phyloP scores from a whole-genome alignment of 306 rosid species.

The Mimosa pudica region DNA sequence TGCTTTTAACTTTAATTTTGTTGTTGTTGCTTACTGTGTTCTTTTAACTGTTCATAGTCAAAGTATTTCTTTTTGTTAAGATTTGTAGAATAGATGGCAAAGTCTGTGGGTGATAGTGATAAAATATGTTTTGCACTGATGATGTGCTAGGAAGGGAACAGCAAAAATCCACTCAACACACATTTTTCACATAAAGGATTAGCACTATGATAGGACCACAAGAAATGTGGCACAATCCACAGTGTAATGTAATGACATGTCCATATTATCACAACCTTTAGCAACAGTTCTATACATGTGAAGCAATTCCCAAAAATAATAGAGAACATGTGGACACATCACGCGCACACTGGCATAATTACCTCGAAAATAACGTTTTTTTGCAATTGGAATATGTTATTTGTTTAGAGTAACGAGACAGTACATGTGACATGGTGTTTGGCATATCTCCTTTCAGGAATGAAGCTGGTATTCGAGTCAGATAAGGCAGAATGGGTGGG shows the following conservation, averaged over 20 bases:
- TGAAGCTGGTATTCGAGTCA: constrained; percentile 66
- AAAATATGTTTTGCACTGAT: constrained; percentile 19
- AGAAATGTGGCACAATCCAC: constrained; percentile 18
- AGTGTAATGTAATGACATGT: not conserved
- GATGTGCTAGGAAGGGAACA: constrained; percentile 30
- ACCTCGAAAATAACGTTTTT: not conserved
- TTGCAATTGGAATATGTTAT: not conserved
- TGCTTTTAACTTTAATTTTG: not conserved
- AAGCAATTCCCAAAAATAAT: not conserved
- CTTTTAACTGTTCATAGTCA: not conserved
- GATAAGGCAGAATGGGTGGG: constrained; percentile 76
- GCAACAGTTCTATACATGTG: constrained; percentile 11
- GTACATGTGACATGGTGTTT: not conserved
- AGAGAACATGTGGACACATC: constrained; percentile 6
- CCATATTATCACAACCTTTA: not conserved
- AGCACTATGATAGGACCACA: constrained; percentile 29
- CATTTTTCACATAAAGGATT: constrained; percentile 24
- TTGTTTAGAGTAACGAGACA: not conserved
- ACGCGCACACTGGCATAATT: not conserved
- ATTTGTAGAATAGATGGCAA: not conserved
- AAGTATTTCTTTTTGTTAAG: not conserved
- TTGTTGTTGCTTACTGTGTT: not conserved
- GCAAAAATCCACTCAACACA: constrained; percentile 18
- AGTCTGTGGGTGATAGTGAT: constrained; percentile 11
- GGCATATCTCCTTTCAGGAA: constrained; percentile 55